Conservation (phyloP, 2,329 filamentous ascomycete species). For the Arthroderma sp. region DNA sequence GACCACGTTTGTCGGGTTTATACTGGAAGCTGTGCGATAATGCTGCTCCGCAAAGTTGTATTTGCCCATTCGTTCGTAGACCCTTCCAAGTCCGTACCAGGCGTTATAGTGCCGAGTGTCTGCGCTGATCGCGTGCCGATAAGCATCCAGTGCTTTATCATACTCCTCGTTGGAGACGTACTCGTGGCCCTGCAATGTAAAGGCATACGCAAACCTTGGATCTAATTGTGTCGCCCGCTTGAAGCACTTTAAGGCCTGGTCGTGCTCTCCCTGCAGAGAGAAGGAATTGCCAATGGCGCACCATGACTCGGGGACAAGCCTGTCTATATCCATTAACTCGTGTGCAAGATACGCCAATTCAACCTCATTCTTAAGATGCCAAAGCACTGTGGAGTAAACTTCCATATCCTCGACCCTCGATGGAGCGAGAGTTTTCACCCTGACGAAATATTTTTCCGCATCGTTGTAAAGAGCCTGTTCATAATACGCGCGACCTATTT, state of each 20-base stretch:
- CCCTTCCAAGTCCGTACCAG: slow-evolving; percentile 77
- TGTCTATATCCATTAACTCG: slow-evolving; percentile 73
- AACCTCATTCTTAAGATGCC: slow-evolving; percentile 87
- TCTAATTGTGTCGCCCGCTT: slow-evolving; percentile 84
- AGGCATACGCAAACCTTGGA: slow-evolving; percentile 84
- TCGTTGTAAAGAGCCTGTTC: slow-evolving; percentile 78
- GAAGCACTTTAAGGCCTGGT: slow-evolving; percentile 89
- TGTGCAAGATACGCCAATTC: slow-evolving; percentile 87
- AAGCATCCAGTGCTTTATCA: slow-evolving; percentile 80
- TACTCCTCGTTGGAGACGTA: slow-evolving; percentile 94
- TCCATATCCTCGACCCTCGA: slow-evolving; percentile 90
- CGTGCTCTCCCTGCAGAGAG: slow-evolving; percentile 81
- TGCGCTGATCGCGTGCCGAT: slow-evolving; percentile 71
- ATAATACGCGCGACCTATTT: slow-evolving; percentile 81
- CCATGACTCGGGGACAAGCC: slow-evolving; percentile 89
- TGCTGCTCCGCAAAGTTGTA: slow-evolving; percentile 85
- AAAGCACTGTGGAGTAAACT: slow-evolving; percentile 96
- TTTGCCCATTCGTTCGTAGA: slow-evolving; percentile 82
- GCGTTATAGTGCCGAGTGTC: slow-evolving; percentile 91
- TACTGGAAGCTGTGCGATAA: slow-evolving; percentile 72
- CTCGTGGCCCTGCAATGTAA: slow-evolving; percentile 90
- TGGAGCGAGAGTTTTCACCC: slow-evolving; percentile 65
- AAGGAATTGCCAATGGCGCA: slow-evolving; percentile 90
- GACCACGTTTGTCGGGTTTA: slow-evolving; percentile 90
- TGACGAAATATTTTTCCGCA: slow-evolving; percentile 73